Base-by-base conservation (phyloP, 2,329 filamentous ascomycete species). In the Aspergillus aculeatus region DNA sequence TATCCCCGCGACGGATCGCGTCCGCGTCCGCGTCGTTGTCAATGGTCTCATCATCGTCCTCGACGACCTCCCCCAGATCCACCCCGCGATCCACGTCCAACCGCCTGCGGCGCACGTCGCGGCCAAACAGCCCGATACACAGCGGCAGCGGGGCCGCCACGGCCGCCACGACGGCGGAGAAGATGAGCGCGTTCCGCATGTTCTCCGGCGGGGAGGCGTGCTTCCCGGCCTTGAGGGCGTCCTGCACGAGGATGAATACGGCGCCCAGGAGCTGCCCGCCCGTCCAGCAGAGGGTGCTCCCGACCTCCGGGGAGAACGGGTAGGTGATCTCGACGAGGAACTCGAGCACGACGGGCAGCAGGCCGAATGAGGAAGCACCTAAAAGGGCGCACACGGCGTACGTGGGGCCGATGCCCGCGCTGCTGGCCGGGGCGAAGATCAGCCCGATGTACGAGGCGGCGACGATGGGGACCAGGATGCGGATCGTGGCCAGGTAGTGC, bases 261-360 rank as follows among this genome's bases (percentile, higher is more conserved):
- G 86, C 93, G 12, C 95, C 95, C 0, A 96, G 77, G 7, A 97
- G 76, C 79, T 98, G 94, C 0, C 95, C 94, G 5, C 89, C 89
- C 1, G 86, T 84, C 95, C 95, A 98, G 69, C 89, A 90, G 23
- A 96, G 81, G 29, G 90, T 92, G 62, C 86, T 90, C 0, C 90
- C 91, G 49, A 97, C 84, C 76, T 96, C 94, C 0, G 95, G 93
- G 47, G 87, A 89, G 26, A 96, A 86, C 0, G 95, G 95, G 70
- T 95, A 91, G 5, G 90, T 92, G 60, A 96, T 84, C 74, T 98
- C 92, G 54, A 91, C 90, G 16, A 97, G 80, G 67, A 90, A 92
- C 76, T 99, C 95, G 53, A 98, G 83, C 5, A 87, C 90, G 41
- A 96, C 84, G 3, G 95, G 95, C 0, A 98, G 83, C 3, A 98